These are phyloP conservation scores for Erythrobasidium hasegawianum DNA, from an alignment of 1,284 basidiomycete genomes.

Conservation along the genomic window DNA sequence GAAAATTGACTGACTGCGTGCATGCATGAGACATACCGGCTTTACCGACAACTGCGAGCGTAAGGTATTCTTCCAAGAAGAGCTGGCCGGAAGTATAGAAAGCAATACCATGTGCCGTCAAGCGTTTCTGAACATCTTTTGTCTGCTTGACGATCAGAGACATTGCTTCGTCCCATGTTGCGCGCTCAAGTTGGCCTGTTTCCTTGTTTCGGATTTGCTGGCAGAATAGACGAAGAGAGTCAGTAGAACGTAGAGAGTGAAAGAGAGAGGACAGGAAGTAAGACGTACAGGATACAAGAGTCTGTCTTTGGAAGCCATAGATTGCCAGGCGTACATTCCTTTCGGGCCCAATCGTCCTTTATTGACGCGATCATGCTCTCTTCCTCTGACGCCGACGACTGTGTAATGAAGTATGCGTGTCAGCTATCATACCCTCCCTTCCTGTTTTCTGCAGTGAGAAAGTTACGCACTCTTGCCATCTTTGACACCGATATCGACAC, in stretches of 20 bases:
- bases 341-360: slow-evolving; percentile 21
- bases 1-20: too few relatives aligned
- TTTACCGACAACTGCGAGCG: slow-evolving; percentile 20
- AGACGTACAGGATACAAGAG: slow-evolving; percentile 15
- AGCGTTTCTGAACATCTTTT: slow-evolving; percentile 21
- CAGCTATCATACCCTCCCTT: neutral
- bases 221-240: too few relatives aligned
- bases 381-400: slow-evolving; percentile 17
- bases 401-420: neutral
- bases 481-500: slow-evolving; percentile 23
- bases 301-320: slow-evolving; percentile 15
- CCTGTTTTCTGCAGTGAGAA: neutral
- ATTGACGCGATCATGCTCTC: slow-evolving; percentile 16
- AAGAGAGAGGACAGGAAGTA: neutral
- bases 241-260: too few relatives aligned
- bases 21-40: neutral
- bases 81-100: slow-evolving; percentile 27
- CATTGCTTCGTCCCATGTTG: slow-evolving; percentile 27
- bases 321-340: slow-evolving; percentile 27
- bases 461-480: slow-evolving; percentile 11
- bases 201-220: slow-evolving; percentile 24
- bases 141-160: slow-evolving; percentile 12
- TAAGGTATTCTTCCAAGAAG: slow-evolving; percentile 24
- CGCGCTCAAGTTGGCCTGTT: slow-evolving; percentile 12
- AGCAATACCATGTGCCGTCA: slow-evolving; percentile 16